Conservation (phyloP, 2,329 filamentous ascomycete species). For the Arthrobotrys entomopaga region DNA sequence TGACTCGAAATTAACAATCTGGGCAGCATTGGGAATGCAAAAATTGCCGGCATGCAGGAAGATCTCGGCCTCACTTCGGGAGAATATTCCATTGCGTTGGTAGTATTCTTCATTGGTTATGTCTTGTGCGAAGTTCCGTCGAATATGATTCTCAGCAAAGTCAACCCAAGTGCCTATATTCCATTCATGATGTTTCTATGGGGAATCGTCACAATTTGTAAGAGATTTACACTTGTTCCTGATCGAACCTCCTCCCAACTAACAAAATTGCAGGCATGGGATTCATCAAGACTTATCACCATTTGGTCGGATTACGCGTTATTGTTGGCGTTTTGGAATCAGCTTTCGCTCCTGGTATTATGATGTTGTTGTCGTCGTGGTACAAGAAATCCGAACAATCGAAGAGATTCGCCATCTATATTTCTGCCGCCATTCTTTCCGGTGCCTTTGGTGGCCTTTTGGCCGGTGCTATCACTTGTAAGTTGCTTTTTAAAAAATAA, state of each 20-base stretch:
- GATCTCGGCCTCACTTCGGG: slow-evolving; percentile 65
- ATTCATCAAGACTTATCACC: slow-evolving; percentile 64
- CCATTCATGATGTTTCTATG: slow-evolving; percentile 68
- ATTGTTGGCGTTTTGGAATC: slow-evolving; percentile 69
- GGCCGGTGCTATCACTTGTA: slow-evolving; percentile 64
- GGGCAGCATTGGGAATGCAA: slow-evolving; percentile 66
- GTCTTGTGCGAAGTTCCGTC: slow-evolving; percentile 68
- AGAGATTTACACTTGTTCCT: not conserved
- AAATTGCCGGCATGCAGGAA: slow-evolving; percentile 66
- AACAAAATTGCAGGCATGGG: slow-evolving; percentile 63
- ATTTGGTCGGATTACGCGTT: slow-evolving; percentile 67
- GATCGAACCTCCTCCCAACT: too few species aligned
- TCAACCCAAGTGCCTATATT: slow-evolving; percentile 66
- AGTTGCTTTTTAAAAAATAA: slow-evolving; percentile 3
- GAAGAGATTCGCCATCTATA: slow-evolving; percentile 69
- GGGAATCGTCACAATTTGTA: slow-evolving; percentile 65
- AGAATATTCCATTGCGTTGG: slow-evolving; percentile 66
- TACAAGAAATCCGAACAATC: slow-evolving; percentile 70
- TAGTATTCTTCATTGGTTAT: slow-evolving; percentile 69
- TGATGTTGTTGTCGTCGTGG: slow-evolving; percentile 69
- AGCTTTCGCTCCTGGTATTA: slow-evolving; percentile 68
- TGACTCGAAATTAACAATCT: not conserved
- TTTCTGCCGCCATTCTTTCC: slow-evolving; percentile 69
- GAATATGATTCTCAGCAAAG: slow-evolving; percentile 66
- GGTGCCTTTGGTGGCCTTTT: slow-evolving; percentile 66